These are phyloP conservation scores for Boletellus deceptivus DNA, from an alignment of 1,284 basidiomycete species.

Conservation along the genomic window DNA sequence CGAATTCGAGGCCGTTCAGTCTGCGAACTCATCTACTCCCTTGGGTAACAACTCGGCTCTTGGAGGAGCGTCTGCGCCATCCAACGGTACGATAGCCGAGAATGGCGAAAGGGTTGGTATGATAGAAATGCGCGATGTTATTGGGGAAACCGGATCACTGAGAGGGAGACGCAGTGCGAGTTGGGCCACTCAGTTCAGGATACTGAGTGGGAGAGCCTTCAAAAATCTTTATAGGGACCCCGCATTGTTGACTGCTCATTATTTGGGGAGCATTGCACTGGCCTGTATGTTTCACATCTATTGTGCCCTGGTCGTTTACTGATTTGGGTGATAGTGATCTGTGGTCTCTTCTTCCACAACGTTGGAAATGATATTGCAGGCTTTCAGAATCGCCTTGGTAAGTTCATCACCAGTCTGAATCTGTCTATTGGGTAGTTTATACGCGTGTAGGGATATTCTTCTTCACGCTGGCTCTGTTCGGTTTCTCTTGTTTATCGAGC, in stretches of 20 bases:
- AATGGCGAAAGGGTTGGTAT: conserved; percentile 30
- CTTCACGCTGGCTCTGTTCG: conserved; percentile 93
- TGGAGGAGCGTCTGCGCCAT: conserved; percentile 16
- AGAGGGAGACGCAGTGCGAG: conserved; percentile 82
- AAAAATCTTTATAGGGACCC: conserved; percentile 97
- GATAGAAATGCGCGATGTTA: conserved; percentile 60
- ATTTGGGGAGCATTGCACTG: conserved; percentile 78
- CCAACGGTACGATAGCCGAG: conserved; percentile 23
- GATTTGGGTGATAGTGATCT: conserved; percentile 56
- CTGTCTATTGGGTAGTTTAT: neutral
- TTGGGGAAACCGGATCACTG: conserved; percentile 63
- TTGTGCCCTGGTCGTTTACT: conserved; percentile 5
- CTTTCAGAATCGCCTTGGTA: conserved; percentile 87
- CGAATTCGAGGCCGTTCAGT: conserved; percentile 58
- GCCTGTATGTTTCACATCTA: conserved; percentile 57
- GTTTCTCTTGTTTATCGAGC: conserved; percentile 93
- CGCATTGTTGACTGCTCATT: conserved; percentile 87
- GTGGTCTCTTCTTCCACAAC: conserved; percentile 79
- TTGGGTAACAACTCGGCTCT: neutral
- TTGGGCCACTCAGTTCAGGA: conserved; percentile 87
- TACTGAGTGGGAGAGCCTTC: conserved; percentile 94
- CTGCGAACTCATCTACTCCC: conserved; percentile 15
- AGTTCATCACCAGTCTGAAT: conserved; percentile 12
- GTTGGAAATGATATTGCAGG: conserved; percentile 90
- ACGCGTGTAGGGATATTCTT: conserved; percentile 81